Evolutionary conservation across 2,329 filamentous ascomycete species (phyloP).

Genomic region (Microascus cirrosus): DNA sequence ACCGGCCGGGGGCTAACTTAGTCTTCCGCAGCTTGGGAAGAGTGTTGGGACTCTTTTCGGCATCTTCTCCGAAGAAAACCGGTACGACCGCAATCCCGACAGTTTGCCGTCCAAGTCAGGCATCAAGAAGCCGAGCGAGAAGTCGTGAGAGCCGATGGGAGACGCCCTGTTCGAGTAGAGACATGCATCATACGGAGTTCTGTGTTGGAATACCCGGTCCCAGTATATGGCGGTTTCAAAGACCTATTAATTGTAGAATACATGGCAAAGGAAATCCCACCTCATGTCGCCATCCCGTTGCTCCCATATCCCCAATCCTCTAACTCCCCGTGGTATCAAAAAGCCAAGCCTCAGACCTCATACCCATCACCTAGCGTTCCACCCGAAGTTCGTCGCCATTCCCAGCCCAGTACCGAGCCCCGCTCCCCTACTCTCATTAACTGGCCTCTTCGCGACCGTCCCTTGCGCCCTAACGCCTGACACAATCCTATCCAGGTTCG

Average conservation of each 20-base stretch:
- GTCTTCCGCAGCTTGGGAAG: slow-evolving; percentile 19
- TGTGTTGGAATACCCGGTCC: slow-evolving; percentile 1
- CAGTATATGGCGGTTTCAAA: not conserved
- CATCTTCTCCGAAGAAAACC: slow-evolving; percentile 26
- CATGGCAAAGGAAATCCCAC: not conserved
- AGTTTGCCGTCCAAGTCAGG: not conserved
- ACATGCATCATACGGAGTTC: slow-evolving; percentile 3
- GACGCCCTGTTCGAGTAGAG: not conserved
- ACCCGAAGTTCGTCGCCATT: slow-evolving; percentile 49
- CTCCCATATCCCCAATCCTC: not conserved
- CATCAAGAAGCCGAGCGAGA: not conserved
- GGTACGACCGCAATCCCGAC: slow-evolving; percentile 21
- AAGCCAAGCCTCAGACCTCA: not conserved
- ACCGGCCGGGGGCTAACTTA: not conserved
- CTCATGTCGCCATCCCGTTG: not conserved
- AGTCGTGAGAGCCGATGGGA: not conserved
- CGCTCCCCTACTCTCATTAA: slow-evolving; percentile 51
- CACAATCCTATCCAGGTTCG: slow-evolving; percentile 78
- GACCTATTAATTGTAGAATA: not conserved
- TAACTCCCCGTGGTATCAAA: not conserved
- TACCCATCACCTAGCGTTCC: slow-evolving; percentile 26
- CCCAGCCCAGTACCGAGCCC: slow-evolving; percentile 38
- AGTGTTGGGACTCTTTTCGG: slow-evolving; percentile 27
- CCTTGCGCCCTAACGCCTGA: slow-evolving; percentile 71
- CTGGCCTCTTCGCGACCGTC: slow-evolving; percentile 65